Evolutionary conservation across 148 eudicot species (phyloP).

Genomic region (Hydrangea macrophylla): DNA sequence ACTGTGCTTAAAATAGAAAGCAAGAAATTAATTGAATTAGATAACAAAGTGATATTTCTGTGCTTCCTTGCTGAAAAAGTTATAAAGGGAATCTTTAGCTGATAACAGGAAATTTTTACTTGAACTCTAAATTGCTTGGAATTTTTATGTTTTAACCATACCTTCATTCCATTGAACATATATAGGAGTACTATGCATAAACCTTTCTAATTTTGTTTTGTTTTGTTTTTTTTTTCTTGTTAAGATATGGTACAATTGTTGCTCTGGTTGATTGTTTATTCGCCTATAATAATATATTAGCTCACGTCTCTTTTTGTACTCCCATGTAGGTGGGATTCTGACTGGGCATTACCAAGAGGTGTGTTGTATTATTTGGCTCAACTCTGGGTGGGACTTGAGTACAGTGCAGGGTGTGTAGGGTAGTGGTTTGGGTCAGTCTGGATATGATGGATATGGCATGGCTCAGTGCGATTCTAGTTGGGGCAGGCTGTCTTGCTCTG

Average conservation of each 20-base stretch:
- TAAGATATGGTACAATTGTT: neutral
- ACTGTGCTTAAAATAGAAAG: no score
- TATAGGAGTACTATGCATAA: neutral
- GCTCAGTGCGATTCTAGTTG: constrained; percentile 76
- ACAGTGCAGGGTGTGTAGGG: constrained; percentile 26
- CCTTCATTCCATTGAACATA: neutral
- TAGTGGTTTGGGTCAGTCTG: constrained; percentile 18
- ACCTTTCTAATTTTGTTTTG: neutral
- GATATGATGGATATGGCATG: constrained; percentile 72
- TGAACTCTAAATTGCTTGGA: no score
- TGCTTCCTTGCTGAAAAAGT: no score
- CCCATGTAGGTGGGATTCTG: neutral
- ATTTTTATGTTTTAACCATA: no score
- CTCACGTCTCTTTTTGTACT: neutral
- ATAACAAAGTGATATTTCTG: no score
- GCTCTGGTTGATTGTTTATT: neutral
- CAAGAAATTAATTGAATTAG: no score
- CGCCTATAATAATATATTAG: no score
- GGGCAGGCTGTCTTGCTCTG: constrained; percentile 87
- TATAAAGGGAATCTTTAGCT: no score
- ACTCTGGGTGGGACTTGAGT: neutral
- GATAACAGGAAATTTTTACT: no score
- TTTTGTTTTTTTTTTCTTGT: no score
- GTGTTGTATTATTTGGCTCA: neutral
- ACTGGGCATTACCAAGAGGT: neutral